These are phyloP conservation scores for Colletotrichum sublineola DNA, from an alignment of 2,329 filamentous ascomycete genomes.

Conservation along the genomic window DNA sequence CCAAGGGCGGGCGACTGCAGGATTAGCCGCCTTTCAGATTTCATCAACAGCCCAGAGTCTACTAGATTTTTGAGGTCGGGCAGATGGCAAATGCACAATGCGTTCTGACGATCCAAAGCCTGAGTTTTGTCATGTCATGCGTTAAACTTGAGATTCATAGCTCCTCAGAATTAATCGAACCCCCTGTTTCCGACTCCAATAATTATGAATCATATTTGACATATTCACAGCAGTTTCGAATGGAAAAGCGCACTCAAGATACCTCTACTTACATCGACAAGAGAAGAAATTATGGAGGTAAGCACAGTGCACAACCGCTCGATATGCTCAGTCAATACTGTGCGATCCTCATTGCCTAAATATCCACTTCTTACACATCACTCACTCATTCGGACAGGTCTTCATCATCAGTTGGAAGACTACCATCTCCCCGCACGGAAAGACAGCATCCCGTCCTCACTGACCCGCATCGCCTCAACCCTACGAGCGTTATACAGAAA, in stretches of 20 bases:
- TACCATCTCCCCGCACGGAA: neutral
- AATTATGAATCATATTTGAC: neutral
- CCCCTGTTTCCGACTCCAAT: neutral
- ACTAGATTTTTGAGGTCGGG: neutral
- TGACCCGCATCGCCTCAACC: too few species aligned
- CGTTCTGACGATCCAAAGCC: neutral
- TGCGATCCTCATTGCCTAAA: neutral
- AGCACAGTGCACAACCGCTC: neutral
- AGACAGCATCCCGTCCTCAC: neutral
- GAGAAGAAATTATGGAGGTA: neutral
- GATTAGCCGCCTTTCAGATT: neutral
- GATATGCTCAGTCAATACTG: neutral
- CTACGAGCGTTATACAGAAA: too few species aligned
- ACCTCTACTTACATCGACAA: neutral
- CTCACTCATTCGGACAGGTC: conserved; percentile 1
- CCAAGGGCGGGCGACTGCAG: too few species aligned
- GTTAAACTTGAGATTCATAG: neutral
- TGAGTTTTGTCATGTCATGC: neutral
- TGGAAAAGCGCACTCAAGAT: neutral
- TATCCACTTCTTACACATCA: conserved; percentile 5
- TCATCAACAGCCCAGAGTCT: neutral
- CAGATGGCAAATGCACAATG: neutral
- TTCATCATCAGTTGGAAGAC: neutral
- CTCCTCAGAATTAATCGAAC: neutral
- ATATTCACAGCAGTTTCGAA: neutral